A percentile compares a stretch with the other conserved stretches of the same genome.
These are phyloP conservation scores for Bondarzewia mesenterica DNA, from an alignment of 1,284 basidiomycete species.

Conservation along the genomic window DNA sequence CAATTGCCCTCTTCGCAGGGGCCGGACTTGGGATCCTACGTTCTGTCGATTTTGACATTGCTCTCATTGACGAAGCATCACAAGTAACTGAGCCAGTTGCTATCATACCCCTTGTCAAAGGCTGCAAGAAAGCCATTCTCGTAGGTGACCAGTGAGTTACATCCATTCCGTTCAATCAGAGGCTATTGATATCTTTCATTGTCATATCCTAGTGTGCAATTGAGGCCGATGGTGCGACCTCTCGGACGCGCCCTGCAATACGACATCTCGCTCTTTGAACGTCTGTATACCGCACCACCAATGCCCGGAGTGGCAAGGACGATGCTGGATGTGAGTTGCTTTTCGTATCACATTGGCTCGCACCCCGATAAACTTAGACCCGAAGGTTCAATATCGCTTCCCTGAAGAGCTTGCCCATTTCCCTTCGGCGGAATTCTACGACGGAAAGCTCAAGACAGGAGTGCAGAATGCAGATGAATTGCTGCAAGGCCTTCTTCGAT, in stretches of 20 bases:
- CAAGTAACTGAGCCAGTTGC: slow-evolving; percentile 58
- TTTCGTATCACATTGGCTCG: neutral
- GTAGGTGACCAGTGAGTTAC: slow-evolving; percentile 59
- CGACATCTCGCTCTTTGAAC: slow-evolving; percentile 53
- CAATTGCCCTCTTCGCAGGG: slow-evolving; percentile 25
- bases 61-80: slow-evolving; percentile 59
- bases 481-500: slow-evolving; percentile 29
- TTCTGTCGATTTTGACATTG: slow-evolving; percentile 50
- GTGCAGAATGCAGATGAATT: slow-evolving; percentile 30
- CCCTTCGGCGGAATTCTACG: slow-evolving; percentile 55
- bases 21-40: slow-evolving; percentile 52
- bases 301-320: slow-evolving; percentile 35
- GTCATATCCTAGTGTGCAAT: slow-evolving; percentile 41
- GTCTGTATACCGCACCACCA: slow-evolving; percentile 38
- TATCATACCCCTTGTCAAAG: slow-evolving; percentile 58
- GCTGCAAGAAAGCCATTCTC: slow-evolving; percentile 43
- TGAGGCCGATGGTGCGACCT: slow-evolving; percentile 51
- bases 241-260: slow-evolving; percentile 48
- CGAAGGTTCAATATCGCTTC: slow-evolving; percentile 56
- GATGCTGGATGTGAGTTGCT: slow-evolving; percentile 46
- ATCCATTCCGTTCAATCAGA: neutral
- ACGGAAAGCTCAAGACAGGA: slow-evolving; percentile 41
- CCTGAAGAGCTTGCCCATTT: slow-evolving; percentile 47
- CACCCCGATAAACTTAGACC: neutral
- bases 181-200: neutral